These are phyloP conservation scores for Penicillium decumbens DNA, from an alignment of 2,329 filamentous ascomycete genomes.

Conservation along the genomic window DNA sequence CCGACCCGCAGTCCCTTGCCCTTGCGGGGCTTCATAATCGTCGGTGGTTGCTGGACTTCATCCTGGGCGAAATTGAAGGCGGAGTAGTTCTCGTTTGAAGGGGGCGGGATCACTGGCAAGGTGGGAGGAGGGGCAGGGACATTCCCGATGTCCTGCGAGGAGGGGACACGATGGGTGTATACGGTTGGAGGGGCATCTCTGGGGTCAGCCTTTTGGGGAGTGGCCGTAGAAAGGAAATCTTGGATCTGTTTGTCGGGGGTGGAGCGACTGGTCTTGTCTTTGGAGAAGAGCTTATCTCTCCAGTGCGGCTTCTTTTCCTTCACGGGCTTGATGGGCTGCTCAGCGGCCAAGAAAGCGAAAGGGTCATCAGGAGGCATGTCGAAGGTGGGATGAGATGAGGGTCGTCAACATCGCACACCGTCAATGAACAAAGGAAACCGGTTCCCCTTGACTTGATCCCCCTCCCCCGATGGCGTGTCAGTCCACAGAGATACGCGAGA, in stretches of 20 bases:
- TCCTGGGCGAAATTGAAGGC: conserved; percentile 15
- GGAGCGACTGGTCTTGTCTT: conserved; percentile 35
- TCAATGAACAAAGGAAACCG: conserved; percentile 10
- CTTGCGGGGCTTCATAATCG: conserved; percentile 38
- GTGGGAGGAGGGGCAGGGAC: conserved; percentile 1
- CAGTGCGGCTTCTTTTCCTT: conserved; percentile 38
- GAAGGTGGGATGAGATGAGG: conserved; percentile 19
- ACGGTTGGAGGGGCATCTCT: conserved; percentile 17
- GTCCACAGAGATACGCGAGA: not conserved
- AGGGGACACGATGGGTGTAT: conserved; percentile 32
- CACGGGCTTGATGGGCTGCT: conserved; percentile 18
- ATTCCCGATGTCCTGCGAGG: conserved; percentile 26
- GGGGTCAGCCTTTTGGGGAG: conserved; percentile 9
- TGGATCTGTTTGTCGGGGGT: conserved; percentile 47
- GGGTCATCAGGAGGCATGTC: conserved; percentile 37
- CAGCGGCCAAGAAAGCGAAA: conserved; percentile 33
- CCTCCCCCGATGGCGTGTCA: not conserved
- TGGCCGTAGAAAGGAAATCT: conserved; percentile 51
- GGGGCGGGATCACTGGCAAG: not conserved
- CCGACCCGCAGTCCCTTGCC: conserved; percentile 68
- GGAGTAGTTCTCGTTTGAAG: conserved; percentile 18
- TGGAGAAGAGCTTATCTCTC: conserved; percentile 49
- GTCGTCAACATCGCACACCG: conserved; percentile 36
- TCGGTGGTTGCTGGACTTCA: not conserved
- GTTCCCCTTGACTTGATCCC: conserved; percentile 20